Percentiles rank a stretch among this genome's conserved stretches.
Evolutionary conservation across 768 basidiomycete genomes (phyloP).

Genomic region (Fistulinella prunicolor): DNA sequence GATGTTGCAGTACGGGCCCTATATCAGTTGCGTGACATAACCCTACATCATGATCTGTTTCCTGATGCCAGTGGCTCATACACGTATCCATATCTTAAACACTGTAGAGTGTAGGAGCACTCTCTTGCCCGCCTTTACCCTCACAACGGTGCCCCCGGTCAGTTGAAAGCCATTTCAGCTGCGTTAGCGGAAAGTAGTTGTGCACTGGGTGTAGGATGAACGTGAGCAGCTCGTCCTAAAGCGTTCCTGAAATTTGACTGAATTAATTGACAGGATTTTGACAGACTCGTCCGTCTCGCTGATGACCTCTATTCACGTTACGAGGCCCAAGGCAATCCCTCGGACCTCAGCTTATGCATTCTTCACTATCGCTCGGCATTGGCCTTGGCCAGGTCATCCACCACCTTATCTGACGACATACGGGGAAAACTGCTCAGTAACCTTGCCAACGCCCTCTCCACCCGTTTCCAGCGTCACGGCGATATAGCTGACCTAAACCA

Average conservation of each 20-base stretch:
- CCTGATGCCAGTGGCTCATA: slow-evolving; percentile 13
- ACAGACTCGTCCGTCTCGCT: slow-evolving; percentile 20
- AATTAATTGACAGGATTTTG: slow-evolving; percentile 18
- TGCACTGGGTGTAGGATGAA: slow-evolving; percentile 9
- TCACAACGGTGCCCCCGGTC: not conserved
- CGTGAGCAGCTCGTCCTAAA: slow-evolving; percentile 8
- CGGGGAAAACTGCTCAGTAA: slow-evolving; percentile 27
- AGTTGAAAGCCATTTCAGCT: not conserved
- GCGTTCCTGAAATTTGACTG: not conserved
- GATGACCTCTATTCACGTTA: slow-evolving; percentile 27
- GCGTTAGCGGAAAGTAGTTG: not conserved
- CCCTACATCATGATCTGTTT: slow-evolving; percentile 2
- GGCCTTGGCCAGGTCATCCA: slow-evolving; percentile 19
- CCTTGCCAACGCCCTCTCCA: slow-evolving; percentile 26
- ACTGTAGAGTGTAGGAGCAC: slow-evolving; percentile 2
- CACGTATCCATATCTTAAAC: slow-evolving; percentile 15
- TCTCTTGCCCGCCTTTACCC: slow-evolving; percentile 2
- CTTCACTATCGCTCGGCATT: slow-evolving; percentile 27
- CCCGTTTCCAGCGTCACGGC: slow-evolving; percentile 26
- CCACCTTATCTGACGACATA: slow-evolving; percentile 17
- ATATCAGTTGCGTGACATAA: slow-evolving; percentile 15
- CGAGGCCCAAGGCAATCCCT: slow-evolving; percentile 13
- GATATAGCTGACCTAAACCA: slow-evolving; percentile 26
- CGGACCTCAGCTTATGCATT: slow-evolving; percentile 28
- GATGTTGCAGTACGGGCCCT: slow-evolving; percentile 8